Conservation (phyloP, 345 rosid species). For the Turnera subulata region DNA sequence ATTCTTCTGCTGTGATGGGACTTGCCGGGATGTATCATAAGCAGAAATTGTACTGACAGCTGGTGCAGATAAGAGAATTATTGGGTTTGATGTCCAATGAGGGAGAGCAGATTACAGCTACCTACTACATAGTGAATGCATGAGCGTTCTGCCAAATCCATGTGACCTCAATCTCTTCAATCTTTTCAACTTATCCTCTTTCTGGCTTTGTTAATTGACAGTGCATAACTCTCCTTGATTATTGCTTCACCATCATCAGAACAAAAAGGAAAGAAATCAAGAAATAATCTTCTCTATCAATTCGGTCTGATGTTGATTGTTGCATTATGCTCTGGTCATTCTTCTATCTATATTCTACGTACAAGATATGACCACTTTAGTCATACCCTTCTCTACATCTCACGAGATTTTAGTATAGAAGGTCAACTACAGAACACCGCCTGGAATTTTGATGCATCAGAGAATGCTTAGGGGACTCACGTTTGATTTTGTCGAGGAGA, state of each 20-base stretch:
- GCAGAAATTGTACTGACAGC: conserved; percentile 68
- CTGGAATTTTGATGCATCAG: no score
- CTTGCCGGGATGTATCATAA: conserved; percentile 82
- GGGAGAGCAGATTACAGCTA: conserved; percentile 73
- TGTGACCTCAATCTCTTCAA: conserved; percentile 78
- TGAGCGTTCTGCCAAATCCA: conserved; percentile 91
- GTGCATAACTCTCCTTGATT: no score
- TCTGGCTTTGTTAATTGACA: no score
- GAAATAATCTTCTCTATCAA: neutral
- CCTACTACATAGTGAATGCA: conserved; percentile 86
- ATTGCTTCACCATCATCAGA: no score
- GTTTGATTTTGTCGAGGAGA: neutral
- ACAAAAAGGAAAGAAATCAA: no score
- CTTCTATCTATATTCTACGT: neutral
- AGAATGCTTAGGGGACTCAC: no score
- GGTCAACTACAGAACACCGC: no score
- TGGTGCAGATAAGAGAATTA: conserved; percentile 82
- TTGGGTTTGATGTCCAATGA: conserved; percentile 65
- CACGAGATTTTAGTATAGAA: no score
- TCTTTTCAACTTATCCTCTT: neutral
- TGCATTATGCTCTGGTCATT: neutral
- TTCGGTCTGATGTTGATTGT: neutral
- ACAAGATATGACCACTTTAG: neutral
- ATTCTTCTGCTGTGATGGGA: conserved; percentile 96
- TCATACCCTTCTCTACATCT: neutral